Base-by-base conservation (phyloP, 768 basidiomycete species). In the Hypholoma fasciculare region DNA sequence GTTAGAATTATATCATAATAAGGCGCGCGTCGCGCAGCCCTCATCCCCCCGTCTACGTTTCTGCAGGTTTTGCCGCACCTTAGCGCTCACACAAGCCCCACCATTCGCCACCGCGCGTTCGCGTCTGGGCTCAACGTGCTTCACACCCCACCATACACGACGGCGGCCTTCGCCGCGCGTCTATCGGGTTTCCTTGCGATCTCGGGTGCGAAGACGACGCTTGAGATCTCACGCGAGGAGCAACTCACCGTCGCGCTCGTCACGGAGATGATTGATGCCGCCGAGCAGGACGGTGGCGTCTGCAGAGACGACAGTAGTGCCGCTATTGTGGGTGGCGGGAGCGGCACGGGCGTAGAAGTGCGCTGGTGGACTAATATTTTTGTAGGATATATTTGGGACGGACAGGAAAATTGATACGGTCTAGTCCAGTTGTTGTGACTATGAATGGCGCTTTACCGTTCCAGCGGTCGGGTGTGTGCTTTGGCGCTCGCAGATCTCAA, bases 11-110 rank as follows among this genome's bases (percentile, higher is more conserved):
- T 52, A 57, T 44, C 39, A 17, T 57, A 43, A 34, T 43, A 48
- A 54, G 39, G 30, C 69, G 19, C 43, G 48, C 43, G 46, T 20
- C 16, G 19, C 39, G 49, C 14, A 26, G 96, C 96, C 4, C 82
- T 99, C 38, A 85, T 98, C 43, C 89, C 96, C 4, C 97, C 96
- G 4, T 80, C 89, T 27, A 94, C 92, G 2, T 86, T 98, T 66
- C 76, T 92, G n/a, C 82, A 85, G 51, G 86, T 87, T 12, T 66
- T 95, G 6, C 87, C 89, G 0, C 83, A 83, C 55, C 78, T 98
- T 13, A 80, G 86, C 0, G 60, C 67, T 1, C 79, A 85, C 66
- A 94, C 92, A 0, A 67, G 72, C 13, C 93, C 92, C 2, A 78
- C 85, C 1, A 86, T 98, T 59, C 75, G 77, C 38, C 76, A 78